Percentiles rank a stretch among this genome's conserved stretches.
phyloP scores from a whole-genome alignment of 2,329 filamentous ascomycete species.

The Talaromyces sp. region DNA sequence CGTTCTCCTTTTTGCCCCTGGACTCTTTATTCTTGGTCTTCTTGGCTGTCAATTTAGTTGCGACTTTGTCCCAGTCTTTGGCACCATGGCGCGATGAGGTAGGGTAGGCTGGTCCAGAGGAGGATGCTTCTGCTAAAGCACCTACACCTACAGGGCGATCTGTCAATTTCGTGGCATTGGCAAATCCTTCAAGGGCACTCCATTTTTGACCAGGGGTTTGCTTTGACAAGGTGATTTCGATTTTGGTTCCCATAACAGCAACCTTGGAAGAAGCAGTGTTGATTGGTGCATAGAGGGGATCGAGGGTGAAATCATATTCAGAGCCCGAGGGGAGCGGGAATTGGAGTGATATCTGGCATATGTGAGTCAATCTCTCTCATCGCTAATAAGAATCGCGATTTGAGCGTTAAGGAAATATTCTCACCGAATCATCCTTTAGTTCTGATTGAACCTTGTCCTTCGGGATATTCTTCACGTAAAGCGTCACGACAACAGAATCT shows the following conservation, averaged over 20 bases:
- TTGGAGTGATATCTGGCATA: constrained; percentile 54
- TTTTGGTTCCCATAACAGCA: constrained; percentile 73
- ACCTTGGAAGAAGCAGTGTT: constrained; percentile 63
- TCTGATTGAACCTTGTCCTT: constrained; percentile 59
- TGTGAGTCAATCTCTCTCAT: not conserved
- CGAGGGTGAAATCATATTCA: constrained; percentile 63
- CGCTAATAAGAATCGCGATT: not conserved
- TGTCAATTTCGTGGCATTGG: constrained; percentile 21
- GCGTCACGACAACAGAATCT: constrained; percentile 63
- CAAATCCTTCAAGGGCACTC: constrained; percentile 58
- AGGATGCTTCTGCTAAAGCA: constrained; percentile 21
- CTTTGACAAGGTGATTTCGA: constrained; percentile 77
- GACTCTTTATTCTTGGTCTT: constrained; percentile 32
- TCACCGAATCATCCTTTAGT: constrained; percentile 52
- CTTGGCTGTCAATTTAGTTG: constrained; percentile 51
- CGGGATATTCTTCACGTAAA: constrained; percentile 67
- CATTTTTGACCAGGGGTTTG: constrained; percentile 67
- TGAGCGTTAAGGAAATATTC: constrained; percentile 8
- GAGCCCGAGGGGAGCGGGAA: constrained; percentile 60
- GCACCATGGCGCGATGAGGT: constrained; percentile 81
- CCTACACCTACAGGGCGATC: constrained; percentile 22
- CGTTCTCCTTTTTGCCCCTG: constrained; percentile 26
- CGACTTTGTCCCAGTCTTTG: constrained; percentile 90
- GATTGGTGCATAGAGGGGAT: constrained; percentile 69
- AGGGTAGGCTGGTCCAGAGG: constrained; percentile 69